Conservation (phyloP, 495 filamentous ascomycete genomes). For the Neurospora intermedia region DNA sequence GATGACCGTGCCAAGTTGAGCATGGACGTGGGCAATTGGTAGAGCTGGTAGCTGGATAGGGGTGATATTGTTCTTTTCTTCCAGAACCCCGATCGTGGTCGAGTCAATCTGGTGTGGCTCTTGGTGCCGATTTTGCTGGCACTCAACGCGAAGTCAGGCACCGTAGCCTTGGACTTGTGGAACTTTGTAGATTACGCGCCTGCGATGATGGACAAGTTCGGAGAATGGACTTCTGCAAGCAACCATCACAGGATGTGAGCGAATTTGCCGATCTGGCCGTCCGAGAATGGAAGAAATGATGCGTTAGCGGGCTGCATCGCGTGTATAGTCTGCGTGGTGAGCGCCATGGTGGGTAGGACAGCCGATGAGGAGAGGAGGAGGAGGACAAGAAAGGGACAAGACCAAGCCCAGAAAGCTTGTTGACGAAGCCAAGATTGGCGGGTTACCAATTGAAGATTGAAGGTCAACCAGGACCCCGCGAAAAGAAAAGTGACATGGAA, state of each 20-base stretch:
- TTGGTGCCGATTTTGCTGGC: background rate
- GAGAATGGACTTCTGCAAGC: background rate
- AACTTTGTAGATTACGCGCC: background rate
- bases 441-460: background rate
- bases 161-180: background rate
- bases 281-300: background rate
- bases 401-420: background rate
- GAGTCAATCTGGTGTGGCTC: background rate
- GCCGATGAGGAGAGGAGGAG: background rate
- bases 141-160: background rate
- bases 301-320: background rate
- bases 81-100: background rate
- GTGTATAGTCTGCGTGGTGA: background rate
- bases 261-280: background rate
- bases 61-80: background rate
- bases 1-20: background rate
- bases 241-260: background rate
- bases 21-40: background rate
- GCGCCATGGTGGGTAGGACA: background rate
- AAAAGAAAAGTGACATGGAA: background rate
- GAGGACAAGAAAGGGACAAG: background rate
- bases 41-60: background rate
- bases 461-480: background rate
- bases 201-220: background rate
- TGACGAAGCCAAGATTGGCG: background rate